Conservation (phyloP, 139 green algal species). For the Ettlia oleoabundans region DNA sequence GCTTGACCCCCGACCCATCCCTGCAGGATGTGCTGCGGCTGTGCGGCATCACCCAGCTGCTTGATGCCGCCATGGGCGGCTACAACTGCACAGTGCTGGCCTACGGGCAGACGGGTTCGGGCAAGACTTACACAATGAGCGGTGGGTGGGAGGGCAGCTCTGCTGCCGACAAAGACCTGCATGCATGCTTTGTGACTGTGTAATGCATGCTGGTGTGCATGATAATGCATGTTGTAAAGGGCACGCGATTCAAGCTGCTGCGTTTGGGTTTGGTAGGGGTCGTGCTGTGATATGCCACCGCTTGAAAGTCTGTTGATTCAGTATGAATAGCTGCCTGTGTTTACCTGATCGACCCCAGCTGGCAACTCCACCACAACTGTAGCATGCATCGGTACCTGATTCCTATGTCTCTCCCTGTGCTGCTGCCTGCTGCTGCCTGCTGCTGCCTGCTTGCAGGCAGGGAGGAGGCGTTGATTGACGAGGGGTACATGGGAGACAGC, state of each 20-base stretch:
- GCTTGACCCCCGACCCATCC: background rate
- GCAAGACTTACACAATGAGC: conserved; percentile 70
- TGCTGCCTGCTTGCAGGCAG: background rate
- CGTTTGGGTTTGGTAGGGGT: no score
- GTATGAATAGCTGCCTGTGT: no score
- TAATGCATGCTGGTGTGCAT: no score
- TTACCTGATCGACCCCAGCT: no score
- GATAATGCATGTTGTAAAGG: no score
- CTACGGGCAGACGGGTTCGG: conserved; percentile 73
- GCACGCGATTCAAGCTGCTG: no score
- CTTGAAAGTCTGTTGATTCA: no score
- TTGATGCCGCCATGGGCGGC: conserved; percentile 83
- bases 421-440: no score
- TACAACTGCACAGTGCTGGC: conserved; percentile 81
- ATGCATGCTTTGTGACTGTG: no score
- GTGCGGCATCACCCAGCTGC: conserved; percentile 73
- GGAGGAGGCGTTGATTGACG: conserved; percentile 58
- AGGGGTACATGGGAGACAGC: conserved; percentile 63
- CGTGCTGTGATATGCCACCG: no score
- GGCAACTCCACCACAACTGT: no score
- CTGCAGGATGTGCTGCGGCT: conserved; percentile 53
- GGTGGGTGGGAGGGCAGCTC: conserved; percentile 13
- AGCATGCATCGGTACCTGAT: background rate
- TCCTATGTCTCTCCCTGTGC: background rate
- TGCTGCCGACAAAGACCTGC: background rate